Conservation (phyloP, 148 eudicot genomes). For the Simmondsia chinensis region DNA sequence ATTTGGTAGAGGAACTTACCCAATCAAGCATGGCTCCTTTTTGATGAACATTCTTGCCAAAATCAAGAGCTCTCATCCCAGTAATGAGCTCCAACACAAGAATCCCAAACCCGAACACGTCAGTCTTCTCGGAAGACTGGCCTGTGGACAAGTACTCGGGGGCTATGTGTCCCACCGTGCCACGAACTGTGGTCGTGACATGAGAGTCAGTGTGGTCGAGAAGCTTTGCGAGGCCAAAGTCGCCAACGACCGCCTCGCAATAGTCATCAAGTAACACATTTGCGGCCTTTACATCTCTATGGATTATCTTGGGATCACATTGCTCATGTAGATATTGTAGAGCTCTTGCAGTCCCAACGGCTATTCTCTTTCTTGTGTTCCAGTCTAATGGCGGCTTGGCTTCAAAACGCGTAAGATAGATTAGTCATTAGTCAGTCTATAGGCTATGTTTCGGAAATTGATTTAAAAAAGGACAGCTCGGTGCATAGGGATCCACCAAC, state of each 20-base stretch:
- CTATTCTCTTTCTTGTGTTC: constrained; percentile 88
- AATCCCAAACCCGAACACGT: constrained; percentile 90
- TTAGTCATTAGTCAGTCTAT: too few species aligned
- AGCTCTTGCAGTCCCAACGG: constrained; percentile 88
- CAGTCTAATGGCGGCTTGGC: constrained; percentile 85
- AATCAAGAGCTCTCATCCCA: constrained; percentile 85
- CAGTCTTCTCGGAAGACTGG: constrained; percentile 90
- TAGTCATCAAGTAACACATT: constrained; percentile 74
- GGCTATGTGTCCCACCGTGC: constrained; percentile 93
- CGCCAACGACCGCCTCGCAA: constrained; percentile 86
- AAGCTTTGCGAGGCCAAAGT: constrained; percentile 94
- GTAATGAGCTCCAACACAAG: constrained; percentile 86
- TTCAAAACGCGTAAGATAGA: constrained; percentile 7
- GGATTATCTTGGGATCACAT: constrained; percentile 96
- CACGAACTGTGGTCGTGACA: constrained; percentile 92
- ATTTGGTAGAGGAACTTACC: constrained; percentile 35
- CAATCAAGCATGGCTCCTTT: constrained; percentile 96
- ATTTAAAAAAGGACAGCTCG: too few species aligned
- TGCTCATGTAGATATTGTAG: constrained; percentile 87
- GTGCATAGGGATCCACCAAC: too few species aligned
- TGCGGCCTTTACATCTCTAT: constrained; percentile 94
- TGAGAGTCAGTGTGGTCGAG: constrained; percentile 89
- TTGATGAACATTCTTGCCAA: constrained; percentile 71
- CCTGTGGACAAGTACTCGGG: constrained; percentile 95
- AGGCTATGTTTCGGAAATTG: too few species aligned